These are phyloP conservation scores for Argentina anserina DNA, from an alignment of 306 rosid genomes.

Conservation along the genomic window DNA sequence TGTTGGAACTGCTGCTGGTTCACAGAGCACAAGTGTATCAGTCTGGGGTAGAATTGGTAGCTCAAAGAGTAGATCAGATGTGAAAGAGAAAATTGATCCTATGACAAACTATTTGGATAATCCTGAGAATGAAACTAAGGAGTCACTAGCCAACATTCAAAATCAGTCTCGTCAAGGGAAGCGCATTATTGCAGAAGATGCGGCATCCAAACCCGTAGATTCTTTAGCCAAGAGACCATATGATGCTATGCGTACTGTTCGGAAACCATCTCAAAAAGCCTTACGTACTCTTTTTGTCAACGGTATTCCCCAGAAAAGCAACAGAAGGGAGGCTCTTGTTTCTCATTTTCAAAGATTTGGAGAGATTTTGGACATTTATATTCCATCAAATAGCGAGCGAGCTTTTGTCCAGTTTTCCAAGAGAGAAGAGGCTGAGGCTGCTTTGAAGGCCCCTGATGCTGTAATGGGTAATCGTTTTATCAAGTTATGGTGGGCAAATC, in stretches of 20 bases:
- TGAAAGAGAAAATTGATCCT: constrained; percentile 58
- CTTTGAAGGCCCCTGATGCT: constrained; percentile 90
- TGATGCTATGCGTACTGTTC: constrained; percentile 46
- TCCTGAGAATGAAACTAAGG: constrained; percentile 55
- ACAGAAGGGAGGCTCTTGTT: constrained; percentile 74
- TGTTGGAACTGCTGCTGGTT: constrained; percentile 46
- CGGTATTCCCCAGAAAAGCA: constrained; percentile 77
- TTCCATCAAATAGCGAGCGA: constrained; percentile 76
- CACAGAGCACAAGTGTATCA: constrained; percentile 56
- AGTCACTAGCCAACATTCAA: constrained; percentile 41
- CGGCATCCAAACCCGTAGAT: constrained; percentile 46
- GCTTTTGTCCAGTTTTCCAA: constrained; percentile 96
- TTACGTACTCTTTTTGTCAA: constrained; percentile 81
- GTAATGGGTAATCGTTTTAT: constrained; percentile 99
- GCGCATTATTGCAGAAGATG: constrained; percentile 49
- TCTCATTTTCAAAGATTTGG: constrained; percentile 93
- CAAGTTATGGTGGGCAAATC: constrained; percentile 98
- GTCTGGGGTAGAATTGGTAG: constrained; percentile 87
- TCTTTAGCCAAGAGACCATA: constrained; percentile 45
- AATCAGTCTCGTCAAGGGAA: constrained; percentile 56
- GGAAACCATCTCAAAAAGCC: constrained; percentile 86
- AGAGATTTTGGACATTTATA: constrained; percentile 78
- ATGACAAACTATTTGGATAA: constrained; percentile 41
- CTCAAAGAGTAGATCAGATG: constrained; percentile 61
- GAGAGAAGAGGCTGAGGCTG: constrained; percentile 99